Percentiles rank a stretch among this genome's conserved stretches.
These are phyloP conservation scores for Fusarium drepaniforme DNA, from an alignment of 2,329 filamentous ascomycete species.

Conservation along the genomic window DNA sequence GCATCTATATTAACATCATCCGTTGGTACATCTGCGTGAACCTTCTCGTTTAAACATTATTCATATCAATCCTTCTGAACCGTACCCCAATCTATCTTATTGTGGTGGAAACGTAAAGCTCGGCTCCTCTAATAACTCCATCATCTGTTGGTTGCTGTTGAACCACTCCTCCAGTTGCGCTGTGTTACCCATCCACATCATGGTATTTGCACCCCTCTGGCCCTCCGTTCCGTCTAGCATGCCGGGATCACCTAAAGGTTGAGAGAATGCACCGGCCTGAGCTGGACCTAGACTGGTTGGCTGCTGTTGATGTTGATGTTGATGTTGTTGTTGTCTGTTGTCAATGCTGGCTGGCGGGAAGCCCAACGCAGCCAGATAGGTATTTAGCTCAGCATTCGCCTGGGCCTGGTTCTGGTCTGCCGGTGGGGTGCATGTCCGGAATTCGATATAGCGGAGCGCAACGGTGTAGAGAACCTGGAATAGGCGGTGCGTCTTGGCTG, in stretches of 20 bases:
- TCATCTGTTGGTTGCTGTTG: constrained; percentile 53
- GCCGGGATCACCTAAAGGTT: constrained; percentile 22
- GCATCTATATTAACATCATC: not conserved
- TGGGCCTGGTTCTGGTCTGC: constrained; percentile 53
- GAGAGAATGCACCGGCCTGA: constrained; percentile 23
- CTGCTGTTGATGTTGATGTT: constrained; percentile 24
- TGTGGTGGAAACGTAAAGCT: constrained; percentile 41
- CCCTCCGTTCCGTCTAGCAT: constrained; percentile 26
- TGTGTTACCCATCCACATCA: constrained; percentile 54
- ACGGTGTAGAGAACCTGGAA: constrained; percentile 70
- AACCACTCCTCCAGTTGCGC: constrained; percentile 54
- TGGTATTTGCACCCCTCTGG: constrained; percentile 36
- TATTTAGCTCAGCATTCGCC: constrained; percentile 43
- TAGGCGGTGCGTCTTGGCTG: constrained; percentile 67
- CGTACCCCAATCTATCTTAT: not conserved
- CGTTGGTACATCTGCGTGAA: not conserved
- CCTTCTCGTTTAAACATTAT: not conserved
- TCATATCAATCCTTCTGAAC: not conserved
- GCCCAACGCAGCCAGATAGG: constrained; percentile 61
- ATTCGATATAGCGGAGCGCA: constrained; percentile 69
- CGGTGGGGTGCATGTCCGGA: constrained; percentile 52
- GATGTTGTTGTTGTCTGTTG: constrained; percentile 33
- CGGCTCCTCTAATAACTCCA: constrained; percentile 50
- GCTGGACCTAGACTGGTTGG: constrained; percentile 1
- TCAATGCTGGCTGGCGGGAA: constrained; percentile 46